A percentile compares a stretch with the other conserved stretches of the same genome.
phyloP scores from a whole-genome alignment of 352 stramenopile species.

The Pythium folliculosum region DNA sequence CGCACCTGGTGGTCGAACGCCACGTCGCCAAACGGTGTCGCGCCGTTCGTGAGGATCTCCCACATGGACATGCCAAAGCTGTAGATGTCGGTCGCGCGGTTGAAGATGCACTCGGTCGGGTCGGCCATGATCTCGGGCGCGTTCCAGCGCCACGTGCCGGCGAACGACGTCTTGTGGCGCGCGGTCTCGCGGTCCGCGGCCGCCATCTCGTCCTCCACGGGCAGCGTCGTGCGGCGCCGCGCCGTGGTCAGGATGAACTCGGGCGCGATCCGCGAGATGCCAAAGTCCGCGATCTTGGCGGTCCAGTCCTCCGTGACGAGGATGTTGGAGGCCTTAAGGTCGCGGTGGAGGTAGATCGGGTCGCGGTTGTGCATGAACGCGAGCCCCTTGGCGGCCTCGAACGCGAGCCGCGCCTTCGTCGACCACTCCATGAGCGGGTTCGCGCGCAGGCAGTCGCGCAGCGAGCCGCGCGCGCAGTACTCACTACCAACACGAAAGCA shows the following conservation, averaged over 20 bases:
- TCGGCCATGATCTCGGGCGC: constrained; percentile 73
- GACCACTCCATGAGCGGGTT: constrained; percentile 70
- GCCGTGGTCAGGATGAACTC: constrained; percentile 54
- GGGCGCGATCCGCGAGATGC: constrained; percentile 73
- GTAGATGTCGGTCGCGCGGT: constrained; percentile 76
- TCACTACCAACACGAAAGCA: too few relatives aligned
- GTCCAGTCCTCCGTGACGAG: constrained; percentile 75
- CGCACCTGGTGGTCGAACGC: constrained; percentile 73
- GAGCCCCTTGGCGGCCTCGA: constrained; percentile 70
- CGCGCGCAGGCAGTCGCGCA: constrained; percentile 60
- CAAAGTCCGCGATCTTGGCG: constrained; percentile 75
- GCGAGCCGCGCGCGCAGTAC: constrained; percentile 62
- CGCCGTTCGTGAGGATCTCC: constrained; percentile 72
- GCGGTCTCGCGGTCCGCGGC: constrained; percentile 36
- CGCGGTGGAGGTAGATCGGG: constrained; percentile 73
- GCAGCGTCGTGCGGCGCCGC: constrained; percentile 31
- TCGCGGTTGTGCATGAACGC: constrained; percentile 80
- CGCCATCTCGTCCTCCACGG: constrained; percentile 29
- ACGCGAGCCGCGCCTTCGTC: constrained; percentile 66
- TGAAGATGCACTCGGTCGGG: constrained; percentile 65
- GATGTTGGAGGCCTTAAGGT: constrained; percentile 78
- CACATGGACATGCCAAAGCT: constrained; percentile 72
- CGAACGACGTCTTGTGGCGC: constrained; percentile 57
- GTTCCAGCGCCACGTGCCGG: constrained; percentile 77
- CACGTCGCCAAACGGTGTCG: constrained; percentile 63